A percentile compares a stretch with the other conserved stretches of the same genome.
phyloP scores from a whole-genome alignment of 768 basidiomycete genomes.

The Coprinellus micaceus region DNA sequence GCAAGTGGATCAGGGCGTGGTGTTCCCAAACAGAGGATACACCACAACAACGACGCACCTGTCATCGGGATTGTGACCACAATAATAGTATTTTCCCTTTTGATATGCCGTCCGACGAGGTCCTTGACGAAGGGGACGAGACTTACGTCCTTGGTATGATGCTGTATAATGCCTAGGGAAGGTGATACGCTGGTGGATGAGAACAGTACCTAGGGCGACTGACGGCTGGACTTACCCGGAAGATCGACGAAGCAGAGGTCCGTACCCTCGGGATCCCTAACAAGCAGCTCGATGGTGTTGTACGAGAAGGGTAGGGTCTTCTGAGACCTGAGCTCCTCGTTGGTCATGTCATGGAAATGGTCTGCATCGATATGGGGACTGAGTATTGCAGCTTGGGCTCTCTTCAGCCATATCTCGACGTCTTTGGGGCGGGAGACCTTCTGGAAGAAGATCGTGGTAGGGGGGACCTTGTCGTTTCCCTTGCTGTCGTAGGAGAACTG shows the following conservation, averaged over 20 bases:
- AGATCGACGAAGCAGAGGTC: conserved; percentile 54
- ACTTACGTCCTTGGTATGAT: conserved; percentile 36
- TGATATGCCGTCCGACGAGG: conserved; percentile 47
- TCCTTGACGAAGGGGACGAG: conserved; percentile 37
- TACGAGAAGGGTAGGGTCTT: conserved; percentile 36
- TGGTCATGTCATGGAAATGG: conserved; percentile 9
- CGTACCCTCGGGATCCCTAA: conserved; percentile 41
- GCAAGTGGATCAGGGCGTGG: neutral
- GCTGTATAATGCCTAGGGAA: conserved; percentile 57
- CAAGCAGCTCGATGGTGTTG: conserved; percentile 46
- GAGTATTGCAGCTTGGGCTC: conserved; percentile 59
- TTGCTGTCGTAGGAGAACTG: conserved; percentile 3
- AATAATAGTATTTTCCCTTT: conserved; percentile 51
- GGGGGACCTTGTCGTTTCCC: neutral
- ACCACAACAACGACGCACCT: conserved; percentile 35
- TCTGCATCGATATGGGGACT: conserved; percentile 26
- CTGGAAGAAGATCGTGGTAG: conserved; percentile 36
- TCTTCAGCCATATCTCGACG: conserved; percentile 52
- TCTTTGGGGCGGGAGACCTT: conserved; percentile 33
- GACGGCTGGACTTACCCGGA: conserved; percentile 36
- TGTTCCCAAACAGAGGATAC: neutral
- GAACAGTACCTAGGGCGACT: conserved; percentile 8
- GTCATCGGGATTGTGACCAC: conserved; percentile 65
- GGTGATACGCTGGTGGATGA: neutral
- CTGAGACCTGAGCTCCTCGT: conserved; percentile 9